Base-by-base conservation (phyloP, 139 green algal species). In the Zygnema circumcarinatum region DNA sequence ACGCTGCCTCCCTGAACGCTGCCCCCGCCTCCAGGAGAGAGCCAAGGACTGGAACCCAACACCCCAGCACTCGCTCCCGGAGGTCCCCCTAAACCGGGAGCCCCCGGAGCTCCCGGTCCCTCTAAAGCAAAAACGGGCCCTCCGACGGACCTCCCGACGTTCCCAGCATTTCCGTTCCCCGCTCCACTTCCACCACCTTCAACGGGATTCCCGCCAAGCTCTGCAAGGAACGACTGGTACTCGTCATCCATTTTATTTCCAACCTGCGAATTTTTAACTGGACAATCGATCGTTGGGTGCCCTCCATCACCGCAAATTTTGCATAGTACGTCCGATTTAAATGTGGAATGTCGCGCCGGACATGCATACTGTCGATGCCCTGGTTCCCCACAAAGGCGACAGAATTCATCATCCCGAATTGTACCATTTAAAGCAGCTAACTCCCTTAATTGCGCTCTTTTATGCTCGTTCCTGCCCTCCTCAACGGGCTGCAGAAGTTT, bases 381-480 rank as follows among this genome's bases (percentile, higher is more conserved):
- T n/a, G 84, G 74, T 31, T 93, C 83, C 7, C 93, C 94, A 62
- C 94, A 96, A 25, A 95, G 85, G 74, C 90, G 94, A 85, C 95
- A 97, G 53, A 84, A 90, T 84, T 94, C 90, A 7, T 94, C 93
- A 21, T 94, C 92, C 33, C 93, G 91, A 69, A 96, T 87, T 20
- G 94, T 96, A 56, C 96, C 97, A 83, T 99, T 99, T 1, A 99
- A 90, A 0, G 94, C 89, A 36, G 97, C 97, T 38, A 99, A 93
- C 92, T 99, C 96, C 1, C 96, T 89, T 86, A 99, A 91, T 92
- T 98, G 90, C 90, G 96, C 76, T 31, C 94, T 92, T 93, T 99
- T 99, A 91, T 98, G 95, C 89, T 98, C 95, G 76, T 98, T 98
- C 73, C 93, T 87, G 41, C 94, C 93, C 72, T 99, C 96, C 81